Evolutionary conservation across 805 yeast genomes (phyloP).

Genomic region (Candida ovalis): DNA sequence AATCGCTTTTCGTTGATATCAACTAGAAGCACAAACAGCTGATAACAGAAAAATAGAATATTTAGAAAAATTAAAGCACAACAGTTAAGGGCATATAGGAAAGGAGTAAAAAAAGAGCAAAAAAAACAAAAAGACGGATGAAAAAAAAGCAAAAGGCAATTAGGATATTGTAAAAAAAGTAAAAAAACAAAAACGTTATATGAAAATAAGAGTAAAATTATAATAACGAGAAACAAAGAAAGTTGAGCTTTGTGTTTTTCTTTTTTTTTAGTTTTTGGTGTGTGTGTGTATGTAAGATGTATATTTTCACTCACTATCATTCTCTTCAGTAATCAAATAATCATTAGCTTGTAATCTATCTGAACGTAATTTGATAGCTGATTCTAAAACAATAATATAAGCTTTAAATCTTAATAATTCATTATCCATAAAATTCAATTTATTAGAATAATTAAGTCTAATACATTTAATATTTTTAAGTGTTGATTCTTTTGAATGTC

Average conservation of each 20-base stretch:
- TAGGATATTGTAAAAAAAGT: constrained; percentile 3
- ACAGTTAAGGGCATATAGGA: too few relatives aligned
- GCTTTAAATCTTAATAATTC: constrained; percentile 43
- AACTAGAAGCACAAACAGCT: too few relatives aligned
- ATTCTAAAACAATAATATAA: constrained; percentile 43
- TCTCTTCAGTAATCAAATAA: constrained; percentile 4
- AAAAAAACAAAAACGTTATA: neutral
- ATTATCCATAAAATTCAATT: constrained; percentile 39
- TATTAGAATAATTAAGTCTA: constrained; percentile 37
- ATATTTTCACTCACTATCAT: constrained; percentile 3
- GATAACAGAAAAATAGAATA: too few relatives aligned
- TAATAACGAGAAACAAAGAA: neutral
- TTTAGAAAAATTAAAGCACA: neutral
- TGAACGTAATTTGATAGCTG: constrained; percentile 43
- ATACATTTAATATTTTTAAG: constrained; percentile 34
- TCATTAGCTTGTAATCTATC: constrained; percentile 21
- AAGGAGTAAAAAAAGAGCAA: neutral
- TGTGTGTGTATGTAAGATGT: too few relatives aligned
- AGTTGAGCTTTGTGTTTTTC: constrained; percentile 1
- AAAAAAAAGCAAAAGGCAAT: neutral
- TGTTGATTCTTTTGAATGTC: constrained; percentile 12
- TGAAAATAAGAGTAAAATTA: neutral
- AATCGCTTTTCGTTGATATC: too few relatives aligned
- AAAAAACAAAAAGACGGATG: too few relatives aligned
- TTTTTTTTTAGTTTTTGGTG: too few relatives aligned